Conservation (phyloP, 768 basidiomycete genomes). For the Leccinum barrowsii region DNA sequence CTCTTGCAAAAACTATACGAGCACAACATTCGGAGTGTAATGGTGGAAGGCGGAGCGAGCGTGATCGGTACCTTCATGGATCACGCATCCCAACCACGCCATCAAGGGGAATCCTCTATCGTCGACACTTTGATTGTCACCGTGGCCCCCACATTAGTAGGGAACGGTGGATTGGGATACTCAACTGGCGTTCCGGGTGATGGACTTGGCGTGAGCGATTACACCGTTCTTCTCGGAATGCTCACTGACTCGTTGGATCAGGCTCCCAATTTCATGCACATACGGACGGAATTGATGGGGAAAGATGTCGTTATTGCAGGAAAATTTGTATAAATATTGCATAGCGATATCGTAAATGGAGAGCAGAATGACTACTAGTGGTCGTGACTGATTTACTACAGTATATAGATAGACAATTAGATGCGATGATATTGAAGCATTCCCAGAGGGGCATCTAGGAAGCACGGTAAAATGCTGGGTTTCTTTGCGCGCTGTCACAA, state of each 20-base stretch:
- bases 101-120: slow-evolving; percentile 21
- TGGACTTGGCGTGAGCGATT: slow-evolving; percentile 15
- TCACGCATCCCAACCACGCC: slow-evolving; percentile 7
- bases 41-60: slow-evolving; percentile 93
- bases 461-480: slow-evolving; percentile 40
- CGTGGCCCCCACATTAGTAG: slow-evolving; percentile 82
- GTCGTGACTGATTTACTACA: neutral
- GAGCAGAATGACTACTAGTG: neutral
- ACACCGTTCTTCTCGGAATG: neutral
- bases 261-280: slow-evolving; percentile 28
- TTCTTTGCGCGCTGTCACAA: slow-evolving; percentile 60
- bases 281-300: slow-evolving; percentile 30
- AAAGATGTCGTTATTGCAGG: slow-evolving; percentile 32
- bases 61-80: slow-evolving; percentile 59
- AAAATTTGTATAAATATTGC: slow-evolving; percentile 14
- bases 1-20: slow-evolving; percentile 52
- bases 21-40: slow-evolving; percentile 67
- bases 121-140: slow-evolving; percentile 83
- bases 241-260: slow-evolving; percentile 1
- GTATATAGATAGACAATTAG: neutral
- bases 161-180: slow-evolving; percentile 65
- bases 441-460: slow-evolving; percentile 6
- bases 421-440: slow-evolving; percentile 1
- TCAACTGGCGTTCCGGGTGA: slow-evolving; percentile 19
- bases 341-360: neutral